phyloP scores from a whole-genome alignment of 2,329 filamentous ascomycete genomes.

The Nigrograna mackinnonii region DNA sequence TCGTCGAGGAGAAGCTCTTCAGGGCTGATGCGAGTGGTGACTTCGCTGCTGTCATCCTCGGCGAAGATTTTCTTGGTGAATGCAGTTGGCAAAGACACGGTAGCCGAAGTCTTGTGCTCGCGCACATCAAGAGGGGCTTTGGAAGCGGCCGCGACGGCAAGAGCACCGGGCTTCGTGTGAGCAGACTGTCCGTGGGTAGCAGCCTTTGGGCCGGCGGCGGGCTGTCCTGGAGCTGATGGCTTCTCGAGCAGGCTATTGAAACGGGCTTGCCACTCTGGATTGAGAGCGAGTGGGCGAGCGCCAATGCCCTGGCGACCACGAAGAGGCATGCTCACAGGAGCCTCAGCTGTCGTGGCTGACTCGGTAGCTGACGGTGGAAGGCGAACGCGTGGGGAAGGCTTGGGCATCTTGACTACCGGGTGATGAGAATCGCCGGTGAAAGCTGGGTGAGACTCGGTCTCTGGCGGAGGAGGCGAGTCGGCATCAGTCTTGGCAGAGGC shows the following conservation, averaged over 20 bases:
- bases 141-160: conserved; percentile 69
- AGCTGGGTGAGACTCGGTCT: conserved; percentile 72
- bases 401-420: conserved; percentile 72
- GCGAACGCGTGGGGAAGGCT: conserved; percentile 75
- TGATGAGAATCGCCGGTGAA: conserved; percentile 68
- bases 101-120: conserved; percentile 56
- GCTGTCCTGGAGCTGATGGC: conserved; percentile 44
- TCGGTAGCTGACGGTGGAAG: conserved; percentile 65
- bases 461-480: conserved; percentile 61
- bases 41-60: conserved; percentile 36
- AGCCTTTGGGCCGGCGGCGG: conserved; percentile 10
- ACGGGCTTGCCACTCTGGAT: conserved; percentile 74
- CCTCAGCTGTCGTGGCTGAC: conserved; percentile 39
- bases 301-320: conserved; percentile 31
- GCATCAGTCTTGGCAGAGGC: conserved; percentile 23
- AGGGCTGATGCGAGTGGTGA: conserved; percentile 43
- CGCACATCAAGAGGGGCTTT: conserved; percentile 61
- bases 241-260: conserved; percentile 80
- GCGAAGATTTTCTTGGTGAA: conserved; percentile 20
- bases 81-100: conserved; percentile 68
- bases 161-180: conserved; percentile 44
- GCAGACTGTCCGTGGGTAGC: conserved; percentile 33
- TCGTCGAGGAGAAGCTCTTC: conserved; percentile 48
- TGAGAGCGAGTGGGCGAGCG: conserved; percentile 43
- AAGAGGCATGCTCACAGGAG: conserved; percentile 45